These are phyloP conservation scores for Colletotrichum musae DNA, from an alignment of 2,329 filamentous ascomycete genomes.

Conservation along the genomic window DNA sequence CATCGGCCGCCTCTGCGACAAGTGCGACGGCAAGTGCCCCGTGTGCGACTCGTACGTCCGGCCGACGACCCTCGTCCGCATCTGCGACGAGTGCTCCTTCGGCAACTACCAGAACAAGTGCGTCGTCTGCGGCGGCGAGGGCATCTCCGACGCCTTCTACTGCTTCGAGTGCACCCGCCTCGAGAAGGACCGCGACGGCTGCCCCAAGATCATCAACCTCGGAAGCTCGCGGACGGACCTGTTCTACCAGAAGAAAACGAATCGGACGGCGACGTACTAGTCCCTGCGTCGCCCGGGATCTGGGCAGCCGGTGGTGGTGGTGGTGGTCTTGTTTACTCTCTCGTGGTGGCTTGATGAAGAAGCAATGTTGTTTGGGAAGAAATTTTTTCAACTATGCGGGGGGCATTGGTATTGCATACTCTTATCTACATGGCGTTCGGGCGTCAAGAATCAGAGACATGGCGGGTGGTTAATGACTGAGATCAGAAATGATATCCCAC, in stretches of 20 bases:
- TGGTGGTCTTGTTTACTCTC: constrained; percentile 9
- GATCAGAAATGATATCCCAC: constrained; percentile 24
- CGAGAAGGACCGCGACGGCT: constrained; percentile 97
- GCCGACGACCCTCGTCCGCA: constrained; percentile 95
- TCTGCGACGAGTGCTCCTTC: constrained; percentile 99
- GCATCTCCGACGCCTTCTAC: constrained; percentile 98
- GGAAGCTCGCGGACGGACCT: constrained; percentile 95
- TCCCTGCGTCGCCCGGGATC: constrained; percentile 61
- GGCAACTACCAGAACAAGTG: constrained; percentile 99
- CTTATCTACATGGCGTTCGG: constrained; percentile 45
- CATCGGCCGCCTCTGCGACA: constrained; percentile 98
- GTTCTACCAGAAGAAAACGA: constrained; percentile 78
- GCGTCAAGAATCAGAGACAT: constrained; percentile 16
- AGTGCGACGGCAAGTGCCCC: constrained; percentile 99
- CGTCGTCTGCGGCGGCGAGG: constrained; percentile 97
- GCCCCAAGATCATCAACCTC: constrained; percentile 99
- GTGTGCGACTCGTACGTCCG: constrained; percentile 99
- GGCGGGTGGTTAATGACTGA: constrained; percentile 2
- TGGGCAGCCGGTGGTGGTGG: constrained; percentile 51
- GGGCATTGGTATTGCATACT: constrained; percentile 36
- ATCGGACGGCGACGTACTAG: constrained; percentile 71
- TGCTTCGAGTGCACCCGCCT: constrained; percentile 98
- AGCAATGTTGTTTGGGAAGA: constrained; percentile 29
- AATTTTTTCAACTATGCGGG: not conserved
- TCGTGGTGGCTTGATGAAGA: constrained; percentile 31